A percentile compares a stretch with the other conserved stretches of the same genome.
Evolutionary conservation across 495 filamentous ascomycete species (phyloP).

Genomic region (Aspergillus olivimuriae): DNA sequence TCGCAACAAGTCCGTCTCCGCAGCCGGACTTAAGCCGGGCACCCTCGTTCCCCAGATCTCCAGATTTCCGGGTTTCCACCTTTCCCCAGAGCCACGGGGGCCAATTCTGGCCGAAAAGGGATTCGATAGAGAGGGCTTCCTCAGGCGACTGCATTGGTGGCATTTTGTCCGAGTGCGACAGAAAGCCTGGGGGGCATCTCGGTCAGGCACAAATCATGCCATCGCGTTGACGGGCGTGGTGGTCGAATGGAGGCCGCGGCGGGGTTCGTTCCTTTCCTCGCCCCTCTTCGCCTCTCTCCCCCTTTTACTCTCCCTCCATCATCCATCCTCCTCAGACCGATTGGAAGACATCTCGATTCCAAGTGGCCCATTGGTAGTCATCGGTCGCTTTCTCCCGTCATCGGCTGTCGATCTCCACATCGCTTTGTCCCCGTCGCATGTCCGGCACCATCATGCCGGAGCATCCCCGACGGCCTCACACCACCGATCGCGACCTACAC

Average conservation of each 20-base stretch:
- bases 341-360: too few relatives aligned
- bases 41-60: background rate
- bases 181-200: background rate
- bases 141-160: too few relatives aligned
- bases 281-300: background rate
- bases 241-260: too few relatives aligned
- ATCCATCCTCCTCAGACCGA: background rate
- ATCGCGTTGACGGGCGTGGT: too few relatives aligned
- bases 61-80: background rate
- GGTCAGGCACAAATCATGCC: background rate
- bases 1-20: conserved; percentile 40
- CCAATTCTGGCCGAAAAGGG: too few relatives aligned
- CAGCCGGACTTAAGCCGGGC: conserved; percentile 30
- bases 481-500: too few relatives aligned
- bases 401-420: too few relatives aligned
- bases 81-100: background rate
- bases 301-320: background rate
- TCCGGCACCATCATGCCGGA: conserved; percentile 28
- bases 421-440: conserved; percentile 9
- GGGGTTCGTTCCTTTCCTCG: background rate
- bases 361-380: too few relatives aligned
- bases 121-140: too few relatives aligned
- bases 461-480: conserved; percentile 41
- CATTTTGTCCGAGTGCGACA: background rate
- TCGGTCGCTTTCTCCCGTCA: too few relatives aligned